phyloP scores from a whole-genome alignment of 1,139 yeast species.

The Debaryomycetaceae sp. region DNA sequence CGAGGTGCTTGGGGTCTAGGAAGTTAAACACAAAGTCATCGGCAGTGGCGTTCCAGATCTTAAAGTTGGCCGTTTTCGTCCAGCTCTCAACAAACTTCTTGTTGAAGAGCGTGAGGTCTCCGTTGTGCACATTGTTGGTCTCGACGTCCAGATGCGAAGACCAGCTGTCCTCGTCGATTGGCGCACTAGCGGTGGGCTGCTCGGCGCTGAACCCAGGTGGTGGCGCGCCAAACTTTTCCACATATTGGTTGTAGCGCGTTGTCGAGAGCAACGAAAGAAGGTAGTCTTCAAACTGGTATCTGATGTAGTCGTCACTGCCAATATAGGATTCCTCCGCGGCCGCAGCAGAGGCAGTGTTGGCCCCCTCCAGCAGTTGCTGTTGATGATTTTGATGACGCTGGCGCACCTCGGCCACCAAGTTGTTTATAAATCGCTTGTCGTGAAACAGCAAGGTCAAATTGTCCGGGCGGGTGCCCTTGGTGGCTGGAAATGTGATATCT shows the following conservation, averaged over 20 bases:
- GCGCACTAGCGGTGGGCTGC: conserved; percentile 8
- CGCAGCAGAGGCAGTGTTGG: too few species aligned
- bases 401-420: conserved; percentile 20
- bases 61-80: conserved; percentile 63
- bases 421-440: conserved; percentile 73
- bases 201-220: conserved; percentile 41
- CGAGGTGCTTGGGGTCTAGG: conserved; percentile 73
- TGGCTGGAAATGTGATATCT: conserved; percentile 40
- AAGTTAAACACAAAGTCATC: conserved; percentile 90
- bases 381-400: conserved; percentile 13
- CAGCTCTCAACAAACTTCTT: conserved; percentile 57
- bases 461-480: conserved; percentile 33
- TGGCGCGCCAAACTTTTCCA: conserved; percentile 35
- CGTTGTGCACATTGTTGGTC: conserved; percentile 18
- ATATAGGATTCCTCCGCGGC: conserved; percentile 22
- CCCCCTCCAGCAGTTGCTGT: conserved; percentile 12
- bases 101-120: conserved; percentile 42
- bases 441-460: conserved; percentile 51
- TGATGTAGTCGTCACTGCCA: conserved; percentile 87
- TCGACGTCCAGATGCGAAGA: conserved; percentile 7
- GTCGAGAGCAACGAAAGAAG: conserved; percentile 70
- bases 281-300: conserved; percentile 89
- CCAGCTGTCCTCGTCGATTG: conserved; percentile 2
- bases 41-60: conserved; percentile 66
- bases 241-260: conserved; percentile 63